These are phyloP conservation scores for Chlamydomonas incerta DNA, from an alignment of 139 green algal genomes.

Conservation along the genomic window DNA sequence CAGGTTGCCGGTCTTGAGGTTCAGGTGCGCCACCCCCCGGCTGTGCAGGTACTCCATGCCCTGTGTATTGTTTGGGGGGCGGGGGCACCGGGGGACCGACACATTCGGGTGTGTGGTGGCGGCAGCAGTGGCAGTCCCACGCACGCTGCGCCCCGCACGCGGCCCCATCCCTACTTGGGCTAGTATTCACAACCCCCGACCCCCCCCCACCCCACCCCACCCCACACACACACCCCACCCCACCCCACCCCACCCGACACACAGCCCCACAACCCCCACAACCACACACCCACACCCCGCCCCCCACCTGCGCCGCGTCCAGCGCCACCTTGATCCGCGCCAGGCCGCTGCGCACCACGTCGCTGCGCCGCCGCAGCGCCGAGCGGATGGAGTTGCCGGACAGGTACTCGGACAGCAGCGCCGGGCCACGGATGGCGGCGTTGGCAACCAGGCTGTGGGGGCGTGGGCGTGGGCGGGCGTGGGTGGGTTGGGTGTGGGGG, in stretches of 20 bases:
- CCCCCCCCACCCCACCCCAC: too few species aligned
- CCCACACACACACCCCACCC: too few species aligned
- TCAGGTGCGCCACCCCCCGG: slow-evolving; percentile 67
- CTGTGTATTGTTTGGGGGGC: background rate
- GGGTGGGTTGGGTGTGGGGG: background rate
- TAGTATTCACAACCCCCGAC: too few species aligned
- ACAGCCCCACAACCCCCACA: background rate
- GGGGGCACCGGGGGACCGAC: too few species aligned
- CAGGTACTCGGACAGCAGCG: slow-evolving; percentile 80
- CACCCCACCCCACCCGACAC: background rate
- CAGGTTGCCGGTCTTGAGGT: slow-evolving; percentile 73
- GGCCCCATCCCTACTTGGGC: too few species aligned
- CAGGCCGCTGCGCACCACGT: slow-evolving; percentile 29
- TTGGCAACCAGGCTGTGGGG: slow-evolving; percentile 40
- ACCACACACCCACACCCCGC: too few species aligned
- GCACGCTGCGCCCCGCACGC: too few species aligned
- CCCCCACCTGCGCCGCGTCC: slow-evolving; percentile 40
- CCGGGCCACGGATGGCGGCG: slow-evolving; percentile 60
- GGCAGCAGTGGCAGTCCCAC: too few species aligned
- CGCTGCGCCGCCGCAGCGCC: slow-evolving; percentile 55
- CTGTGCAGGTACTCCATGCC: slow-evolving; percentile 76
- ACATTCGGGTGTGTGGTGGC: too few species aligned
- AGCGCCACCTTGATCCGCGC: slow-evolving; percentile 44
- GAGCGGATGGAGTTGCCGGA: slow-evolving; percentile 63
- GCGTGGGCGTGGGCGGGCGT: background rate